Percentiles rank a stretch among this genome's conserved stretches.
Conservation (phyloP, 2,329 filamentous ascomycete genomes). For the Scedosporium aurantiacum region DNA sequence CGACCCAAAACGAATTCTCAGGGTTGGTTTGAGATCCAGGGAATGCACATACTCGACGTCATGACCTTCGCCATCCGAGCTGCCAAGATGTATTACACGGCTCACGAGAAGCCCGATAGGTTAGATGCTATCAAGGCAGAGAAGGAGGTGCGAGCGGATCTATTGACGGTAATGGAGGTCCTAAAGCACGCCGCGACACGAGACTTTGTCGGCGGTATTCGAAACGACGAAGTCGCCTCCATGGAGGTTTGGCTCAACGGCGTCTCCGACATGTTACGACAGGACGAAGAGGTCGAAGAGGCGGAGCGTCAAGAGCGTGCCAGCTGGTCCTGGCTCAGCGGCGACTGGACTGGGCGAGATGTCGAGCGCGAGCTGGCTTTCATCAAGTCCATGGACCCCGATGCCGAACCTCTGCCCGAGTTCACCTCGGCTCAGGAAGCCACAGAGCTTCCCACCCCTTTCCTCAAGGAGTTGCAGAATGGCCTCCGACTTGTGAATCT, state of each 20-base stretch:
- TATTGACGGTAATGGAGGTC: slow-evolving; percentile 79
- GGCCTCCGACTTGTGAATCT: slow-evolving; percentile 74
- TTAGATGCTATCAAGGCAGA: slow-evolving; percentile 82
- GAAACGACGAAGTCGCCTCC: slow-evolving; percentile 61
- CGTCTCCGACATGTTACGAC: slow-evolving; percentile 64
- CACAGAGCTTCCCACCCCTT: slow-evolving; percentile 53
- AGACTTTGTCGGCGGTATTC: slow-evolving; percentile 74
- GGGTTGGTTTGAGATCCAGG: slow-evolving; percentile 78
- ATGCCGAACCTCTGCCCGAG: slow-evolving; percentile 49
- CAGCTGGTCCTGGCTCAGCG: slow-evolving; percentile 68
- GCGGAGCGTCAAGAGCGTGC: slow-evolving; percentile 59
- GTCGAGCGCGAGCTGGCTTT: slow-evolving; percentile 73
- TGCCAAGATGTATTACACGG: slow-evolving; percentile 92
- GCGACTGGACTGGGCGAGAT: slow-evolving; percentile 67
- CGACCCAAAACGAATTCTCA: slow-evolving; percentile 37
- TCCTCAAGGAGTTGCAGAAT: slow-evolving; percentile 63
- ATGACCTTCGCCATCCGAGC: slow-evolving; percentile 92
- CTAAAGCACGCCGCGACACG: slow-evolving; percentile 84
- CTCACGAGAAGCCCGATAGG: slow-evolving; percentile 76
- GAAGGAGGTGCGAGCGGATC: slow-evolving; percentile 69
- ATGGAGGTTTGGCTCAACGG: slow-evolving; percentile 72
- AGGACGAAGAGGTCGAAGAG: slow-evolving; percentile 68
- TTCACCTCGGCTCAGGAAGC: slow-evolving; percentile 44
- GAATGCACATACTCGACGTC: slow-evolving; percentile 83
- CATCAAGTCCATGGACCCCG: slow-evolving; percentile 60